These are phyloP conservation scores for Mycena galericulata DNA, from an alignment of 768 basidiomycete genomes.

Conservation along the genomic window DNA sequence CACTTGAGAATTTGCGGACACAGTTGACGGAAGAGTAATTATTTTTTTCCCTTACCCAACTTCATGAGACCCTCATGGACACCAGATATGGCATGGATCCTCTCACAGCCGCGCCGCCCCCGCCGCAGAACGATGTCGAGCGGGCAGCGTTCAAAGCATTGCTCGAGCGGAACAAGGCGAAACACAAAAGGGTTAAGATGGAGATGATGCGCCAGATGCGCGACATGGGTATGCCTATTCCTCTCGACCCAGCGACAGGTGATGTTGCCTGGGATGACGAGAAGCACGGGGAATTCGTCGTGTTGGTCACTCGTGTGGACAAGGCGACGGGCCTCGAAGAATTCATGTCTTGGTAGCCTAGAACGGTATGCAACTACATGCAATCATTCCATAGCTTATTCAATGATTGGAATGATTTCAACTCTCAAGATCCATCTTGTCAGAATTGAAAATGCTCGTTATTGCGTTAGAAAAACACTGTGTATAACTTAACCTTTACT, in stretches of 20 bases:
- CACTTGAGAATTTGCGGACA: constrained; percentile 3
- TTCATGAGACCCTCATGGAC: constrained; percentile 1
- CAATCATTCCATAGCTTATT: no score
- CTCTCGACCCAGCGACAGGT: constrained; percentile 3
- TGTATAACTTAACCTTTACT: constrained; percentile 26
- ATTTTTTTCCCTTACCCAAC: not conserved
- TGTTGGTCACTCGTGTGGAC: constrained; percentile 20
- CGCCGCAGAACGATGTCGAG: constrained; percentile 3
- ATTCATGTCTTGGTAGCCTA: no score
- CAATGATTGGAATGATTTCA: no score
- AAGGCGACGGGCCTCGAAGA: not conserved
- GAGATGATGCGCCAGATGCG: constrained; percentile 11
- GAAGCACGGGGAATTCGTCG: constrained; percentile 11
- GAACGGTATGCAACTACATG: no score
- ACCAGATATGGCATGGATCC: constrained; percentile 20
- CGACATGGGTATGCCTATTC: not conserved
- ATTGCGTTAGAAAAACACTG: not conserved
- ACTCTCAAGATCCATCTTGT: no score
- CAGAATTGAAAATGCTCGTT: not conserved
- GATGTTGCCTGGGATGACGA: constrained; percentile 17
- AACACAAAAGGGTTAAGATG: not conserved
- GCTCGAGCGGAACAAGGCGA: not conserved
- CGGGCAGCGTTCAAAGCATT: not conserved
- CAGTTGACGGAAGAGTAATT: constrained; percentile 13
- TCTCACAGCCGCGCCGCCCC: constrained; percentile 7